A percentile compares a stretch with the other conserved stretches of the same genome.
Evolutionary conservation across 495 filamentous ascomycete species (phyloP).

Genomic region (Neurospora tetraspora): DNA sequence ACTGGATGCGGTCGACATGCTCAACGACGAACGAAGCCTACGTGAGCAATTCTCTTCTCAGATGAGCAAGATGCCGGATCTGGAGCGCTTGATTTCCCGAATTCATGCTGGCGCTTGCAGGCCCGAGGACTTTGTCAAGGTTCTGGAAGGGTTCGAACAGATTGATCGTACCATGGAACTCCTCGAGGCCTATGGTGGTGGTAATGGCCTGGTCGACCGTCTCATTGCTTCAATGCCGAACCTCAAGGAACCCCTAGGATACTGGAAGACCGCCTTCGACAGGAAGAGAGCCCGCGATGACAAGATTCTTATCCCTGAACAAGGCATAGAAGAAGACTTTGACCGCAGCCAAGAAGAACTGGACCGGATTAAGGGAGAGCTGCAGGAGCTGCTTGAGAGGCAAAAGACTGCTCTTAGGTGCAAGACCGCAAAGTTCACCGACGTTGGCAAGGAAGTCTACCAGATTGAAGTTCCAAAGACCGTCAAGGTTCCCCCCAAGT

Average conservation of each 20-base stretch:
- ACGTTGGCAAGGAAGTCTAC: conserved; percentile 95
- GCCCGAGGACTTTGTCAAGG: conserved; percentile 83
- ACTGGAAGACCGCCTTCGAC: conserved; percentile 93
- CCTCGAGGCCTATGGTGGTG: conserved; percentile 55
- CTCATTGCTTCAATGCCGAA: conserved; percentile 80
- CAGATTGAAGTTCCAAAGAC: conserved; percentile 86
- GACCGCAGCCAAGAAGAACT: conserved; percentile 76
- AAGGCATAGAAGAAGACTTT: conserved; percentile 88
- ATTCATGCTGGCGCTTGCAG: conserved; percentile 86
- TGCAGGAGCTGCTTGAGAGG: conserved; percentile 61
- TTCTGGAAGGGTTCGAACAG: conserved; percentile 94
- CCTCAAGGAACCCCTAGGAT: conserved; percentile 56
- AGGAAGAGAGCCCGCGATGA: conserved; percentile 66
- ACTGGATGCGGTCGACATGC: conserved; percentile 88
- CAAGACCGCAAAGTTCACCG: conserved; percentile 67
- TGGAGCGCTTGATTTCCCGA: conserved; percentile 88
- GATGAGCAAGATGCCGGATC: conserved; percentile 82
- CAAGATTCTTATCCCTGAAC: conserved; percentile 65
- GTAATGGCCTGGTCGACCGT: conserved; percentile 74
- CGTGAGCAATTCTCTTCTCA: conserved; percentile 78
- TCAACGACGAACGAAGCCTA: conserved; percentile 71
- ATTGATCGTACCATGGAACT: conserved; percentile 85
- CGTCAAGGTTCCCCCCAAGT: conserved; percentile 75
- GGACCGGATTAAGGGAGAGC: conserved; percentile 56
- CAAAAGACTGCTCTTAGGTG: conserved; percentile 55